phyloP scores from a whole-genome alignment of 2,329 filamentous ascomycete species.

The Pseudogymnoascus sp. region DNA sequence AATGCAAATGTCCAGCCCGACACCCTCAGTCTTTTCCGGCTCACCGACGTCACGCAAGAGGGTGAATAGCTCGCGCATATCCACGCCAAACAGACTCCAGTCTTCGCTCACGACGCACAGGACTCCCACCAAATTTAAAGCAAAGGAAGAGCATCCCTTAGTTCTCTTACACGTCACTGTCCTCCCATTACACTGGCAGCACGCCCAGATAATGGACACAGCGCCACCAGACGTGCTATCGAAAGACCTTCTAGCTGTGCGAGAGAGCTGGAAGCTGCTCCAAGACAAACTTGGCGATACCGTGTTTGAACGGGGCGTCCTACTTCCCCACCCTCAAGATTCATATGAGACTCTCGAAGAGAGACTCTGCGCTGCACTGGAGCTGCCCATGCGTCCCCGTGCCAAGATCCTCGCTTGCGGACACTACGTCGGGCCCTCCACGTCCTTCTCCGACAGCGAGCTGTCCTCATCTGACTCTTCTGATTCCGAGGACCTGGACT shows the following conservation, averaged over 20 bases:
- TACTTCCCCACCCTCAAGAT: constrained; percentile 71
- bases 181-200: constrained; percentile 62
- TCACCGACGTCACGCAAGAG: constrained; percentile 45
- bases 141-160: constrained; percentile 54
- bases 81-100: constrained; percentile 38
- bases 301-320: constrained; percentile 64
- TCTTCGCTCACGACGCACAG: constrained; percentile 20
- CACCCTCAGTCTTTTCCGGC: constrained; percentile 47
- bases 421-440: constrained; percentile 63
- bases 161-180: constrained; percentile 74
- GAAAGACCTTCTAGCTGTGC: constrained; percentile 44
- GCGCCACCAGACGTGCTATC: constrained; percentile 37
- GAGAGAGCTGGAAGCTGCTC: constrained; percentile 59
- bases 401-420: constrained; percentile 69
- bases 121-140: constrained; percentile 53
- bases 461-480: constrained; percentile 17
- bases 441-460: constrained; percentile 28
- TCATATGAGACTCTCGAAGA: constrained; percentile 78
- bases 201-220: constrained; percentile 50
- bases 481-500: constrained; percentile 22
- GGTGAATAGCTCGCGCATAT: constrained; percentile 48
- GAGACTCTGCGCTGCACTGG: constrained; percentile 66
- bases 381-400: constrained; percentile 57
- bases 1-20: constrained; percentile 65
- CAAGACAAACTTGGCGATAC: constrained; percentile 67